phyloP scores from a whole-genome alignment of 441 rosid species.

The Kokia cookei region DNA sequence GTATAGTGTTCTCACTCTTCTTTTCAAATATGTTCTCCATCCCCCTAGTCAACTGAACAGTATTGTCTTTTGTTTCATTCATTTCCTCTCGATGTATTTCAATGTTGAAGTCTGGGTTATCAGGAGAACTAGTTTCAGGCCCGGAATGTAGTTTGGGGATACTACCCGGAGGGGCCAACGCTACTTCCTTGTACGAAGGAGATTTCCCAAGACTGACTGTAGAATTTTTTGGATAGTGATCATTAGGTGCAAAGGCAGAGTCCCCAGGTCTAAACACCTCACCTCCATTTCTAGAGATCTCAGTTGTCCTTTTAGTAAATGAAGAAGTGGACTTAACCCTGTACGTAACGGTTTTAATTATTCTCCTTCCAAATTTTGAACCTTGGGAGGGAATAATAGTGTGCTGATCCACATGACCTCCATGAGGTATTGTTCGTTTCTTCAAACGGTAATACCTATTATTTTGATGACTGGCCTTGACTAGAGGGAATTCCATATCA shows the following conservation, averaged over 20 bases:
- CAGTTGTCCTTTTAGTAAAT: slow-evolving; percentile 37
- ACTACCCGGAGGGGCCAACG: slow-evolving; percentile 92
- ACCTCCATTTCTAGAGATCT: slow-evolving; percentile 31
- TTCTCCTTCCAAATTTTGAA: slow-evolving; percentile 76
- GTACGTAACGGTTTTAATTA: slow-evolving; percentile 76
- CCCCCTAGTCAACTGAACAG: slow-evolving; percentile 17
- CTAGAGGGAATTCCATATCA: slow-evolving; percentile 45
- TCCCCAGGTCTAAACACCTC: slow-evolving; percentile 35
- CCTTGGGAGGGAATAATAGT: slow-evolving; percentile 44
- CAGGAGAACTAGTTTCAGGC: slow-evolving; percentile 43
- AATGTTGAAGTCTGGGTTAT: slow-evolving; percentile 31
- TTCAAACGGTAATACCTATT: slow-evolving; percentile 61
- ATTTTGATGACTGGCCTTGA: slow-evolving; percentile 55
- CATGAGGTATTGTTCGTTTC: slow-evolving; percentile 64
- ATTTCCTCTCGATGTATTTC: slow-evolving; percentile 30
- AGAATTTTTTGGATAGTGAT: slow-evolving; percentile 37
- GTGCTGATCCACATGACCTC: slow-evolving; percentile 58
- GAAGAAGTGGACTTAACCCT: slow-evolving; percentile 71
- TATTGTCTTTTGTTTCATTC: slow-evolving; percentile 32
- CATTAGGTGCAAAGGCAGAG: slow-evolving; percentile 37
- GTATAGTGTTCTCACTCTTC: slow-evolving; percentile 27
- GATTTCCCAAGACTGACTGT: slow-evolving; percentile 76
- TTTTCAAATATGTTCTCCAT: slow-evolving; percentile 27
- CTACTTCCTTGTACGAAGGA: slow-evolving; percentile 97
- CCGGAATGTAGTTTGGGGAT: slow-evolving; percentile 65